Evolutionary conservation across 2,329 filamentous ascomycete genomes (phyloP).

Genomic region (Curvularia spicifera): DNA sequence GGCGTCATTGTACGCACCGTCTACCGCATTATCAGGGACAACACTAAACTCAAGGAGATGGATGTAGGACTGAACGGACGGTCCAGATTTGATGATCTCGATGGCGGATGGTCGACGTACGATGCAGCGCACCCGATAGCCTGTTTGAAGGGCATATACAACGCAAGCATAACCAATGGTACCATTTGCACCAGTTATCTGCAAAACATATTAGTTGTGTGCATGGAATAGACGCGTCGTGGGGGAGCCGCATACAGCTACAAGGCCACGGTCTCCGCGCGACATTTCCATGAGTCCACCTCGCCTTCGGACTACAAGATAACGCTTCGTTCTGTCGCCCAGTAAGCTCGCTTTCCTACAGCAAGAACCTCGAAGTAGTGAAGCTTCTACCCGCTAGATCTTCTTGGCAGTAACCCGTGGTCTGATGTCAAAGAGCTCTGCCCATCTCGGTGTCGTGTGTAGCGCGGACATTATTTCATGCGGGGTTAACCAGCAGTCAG

Average conservation of each 20-base stretch:
- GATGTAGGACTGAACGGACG: slow-evolving; percentile 34
- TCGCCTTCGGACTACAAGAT: neutral
- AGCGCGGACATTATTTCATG: neutral
- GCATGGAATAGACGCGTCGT: neutral
- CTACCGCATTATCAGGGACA: slow-evolving; percentile 38
- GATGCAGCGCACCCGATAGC: slow-evolving; percentile 45
- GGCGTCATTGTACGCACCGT: slow-evolving; percentile 39
- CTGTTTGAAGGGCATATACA: slow-evolving; percentile 33
- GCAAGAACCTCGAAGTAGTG: neutral
- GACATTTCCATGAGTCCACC: neutral
- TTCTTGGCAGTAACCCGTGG: neutral
- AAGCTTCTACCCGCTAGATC: neutral
- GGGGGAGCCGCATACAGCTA: slow-evolving; percentile 32
- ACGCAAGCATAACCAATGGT: slow-evolving; percentile 44
- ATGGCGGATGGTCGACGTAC: slow-evolving; percentile 40
- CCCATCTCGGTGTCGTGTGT: neutral
- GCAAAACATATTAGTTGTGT: slow-evolving; percentile 4
- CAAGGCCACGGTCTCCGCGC: slow-evolving; percentile 24
- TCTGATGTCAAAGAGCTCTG: neutral
- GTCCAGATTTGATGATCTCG: slow-evolving; percentile 30
- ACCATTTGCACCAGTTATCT: slow-evolving; percentile 48
- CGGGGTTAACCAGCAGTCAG: neutral
- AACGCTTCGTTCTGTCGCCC: neutral
- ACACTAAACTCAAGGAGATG: slow-evolving; percentile 33
- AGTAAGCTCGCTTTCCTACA: neutral